Evolutionary conservation across 2,329 filamentous ascomycete species (phyloP), one percentile per base, ranked within the genome.

Genomic region (Chrysoporthe puriensis): DNA sequence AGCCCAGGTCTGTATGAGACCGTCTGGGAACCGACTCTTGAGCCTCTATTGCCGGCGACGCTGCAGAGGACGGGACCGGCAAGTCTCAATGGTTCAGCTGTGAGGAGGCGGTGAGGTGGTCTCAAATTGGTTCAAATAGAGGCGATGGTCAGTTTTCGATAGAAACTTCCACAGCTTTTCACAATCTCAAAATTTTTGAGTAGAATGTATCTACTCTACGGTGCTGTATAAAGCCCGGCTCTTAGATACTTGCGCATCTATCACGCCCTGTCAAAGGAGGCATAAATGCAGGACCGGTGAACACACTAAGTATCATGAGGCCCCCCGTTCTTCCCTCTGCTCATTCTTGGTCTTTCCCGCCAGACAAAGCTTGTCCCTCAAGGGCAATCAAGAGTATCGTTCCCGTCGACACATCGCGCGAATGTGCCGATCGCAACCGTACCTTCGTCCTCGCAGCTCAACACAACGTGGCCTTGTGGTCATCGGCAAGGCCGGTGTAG

Each of bases 1-100:
- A 74, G 76, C 1, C 80, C 79, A 1, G 77, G 82, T 4, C 69
- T 83, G 67, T 84, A 84, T 69, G 77, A 80, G 26, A 83, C 79
- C 1, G 77, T 85, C 50, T 84, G 81, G 81, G 26, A 79, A 48
- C 76, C 77, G n/a, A 76, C 78, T 2, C 77, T 84, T 44, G 77
- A 82, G 72, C 79, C 80, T n/a, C 74, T 81, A 42, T 73, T 84
- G 14, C 82, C 82, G 0, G 75, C 70, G 14, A 74, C 74, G 69
- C 73, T 83, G 72, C 78, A 82, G 73, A 79, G 78, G 77, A 70
- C 69, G 26, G 78, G 78, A 0, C 65, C 63, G 56, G 77, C 77
- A 1, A 78, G 70, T 34, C 74, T 79, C 1, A 72, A 71, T 40
- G 66, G 66, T n/a, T 61, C 44, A 3, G 57, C 44, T n/a, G n/a